A percentile compares a stretch with the other conserved stretches of the same genome.
These are phyloP conservation scores for Aspergillus bertholletiae DNA, from an alignment of 495 filamentous ascomycete genomes.

Conservation along the genomic window DNA sequence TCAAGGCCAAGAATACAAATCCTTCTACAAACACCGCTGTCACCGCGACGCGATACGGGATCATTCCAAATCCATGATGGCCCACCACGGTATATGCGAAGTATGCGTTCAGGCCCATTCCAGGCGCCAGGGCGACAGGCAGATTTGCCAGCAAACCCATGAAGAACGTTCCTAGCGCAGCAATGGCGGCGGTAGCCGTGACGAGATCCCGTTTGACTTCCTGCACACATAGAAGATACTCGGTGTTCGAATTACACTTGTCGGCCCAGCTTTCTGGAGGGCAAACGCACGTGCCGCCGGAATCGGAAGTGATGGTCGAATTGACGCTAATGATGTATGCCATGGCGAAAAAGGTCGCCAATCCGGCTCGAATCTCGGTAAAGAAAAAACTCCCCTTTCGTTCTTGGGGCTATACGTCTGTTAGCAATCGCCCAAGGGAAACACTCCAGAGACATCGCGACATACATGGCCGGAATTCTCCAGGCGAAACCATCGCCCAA, in stretches of 20 bases:
- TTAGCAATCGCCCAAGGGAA: not conserved
- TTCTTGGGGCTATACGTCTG: constrained; percentile 47
- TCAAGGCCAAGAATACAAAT: constrained; percentile 65
- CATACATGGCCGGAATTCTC: constrained; percentile 74
- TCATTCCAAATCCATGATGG: constrained; percentile 59
- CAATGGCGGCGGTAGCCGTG: constrained; percentile 76
- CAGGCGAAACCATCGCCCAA: constrained; percentile 71
- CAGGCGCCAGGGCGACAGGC: constrained; percentile 73
- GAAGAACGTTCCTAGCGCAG: constrained; percentile 64
- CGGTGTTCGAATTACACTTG: constrained; percentile 50
- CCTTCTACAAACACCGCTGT: constrained; percentile 85
- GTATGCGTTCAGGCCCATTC: constrained; percentile 83
- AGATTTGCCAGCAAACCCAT: constrained; percentile 72
- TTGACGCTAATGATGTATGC: constrained; percentile 79
- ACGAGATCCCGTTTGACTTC: constrained; percentile 72
- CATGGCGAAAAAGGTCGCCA: constrained; percentile 86
- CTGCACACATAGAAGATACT: constrained; percentile 60
- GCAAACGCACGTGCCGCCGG: constrained; percentile 76
- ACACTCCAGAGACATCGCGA: constrained; percentile 1
- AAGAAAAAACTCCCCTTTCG: constrained; percentile 74
- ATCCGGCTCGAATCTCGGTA: constrained; percentile 73
- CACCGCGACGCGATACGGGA: constrained; percentile 66
- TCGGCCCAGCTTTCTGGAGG: constrained; percentile 41
- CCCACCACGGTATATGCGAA: constrained; percentile 83
- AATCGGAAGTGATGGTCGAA: constrained; percentile 60